Percentiles rank a stretch among this genome's conserved stretches.
Evolutionary conservation across 2,329 filamentous ascomycete species (phyloP).

Genomic region (Falciphora oryzae): DNA sequence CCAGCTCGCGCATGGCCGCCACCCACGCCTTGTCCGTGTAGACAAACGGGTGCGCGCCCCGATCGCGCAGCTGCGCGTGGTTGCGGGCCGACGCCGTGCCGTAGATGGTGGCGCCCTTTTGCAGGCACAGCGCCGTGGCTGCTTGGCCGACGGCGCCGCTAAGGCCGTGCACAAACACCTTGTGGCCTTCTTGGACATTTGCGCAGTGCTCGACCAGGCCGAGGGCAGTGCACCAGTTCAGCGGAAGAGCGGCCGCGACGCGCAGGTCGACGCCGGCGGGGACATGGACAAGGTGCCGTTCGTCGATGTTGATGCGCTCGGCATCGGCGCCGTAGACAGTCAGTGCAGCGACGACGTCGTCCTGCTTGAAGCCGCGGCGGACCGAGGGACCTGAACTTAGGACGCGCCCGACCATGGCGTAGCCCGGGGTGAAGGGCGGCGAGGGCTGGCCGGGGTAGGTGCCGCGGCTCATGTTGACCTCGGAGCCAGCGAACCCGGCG

Average conservation of each 20-base stretch:
- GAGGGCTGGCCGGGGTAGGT: constrained; percentile 38
- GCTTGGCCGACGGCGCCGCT: constrained; percentile 44
- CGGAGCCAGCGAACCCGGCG: constrained; percentile 40
- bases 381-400: constrained; percentile 30
- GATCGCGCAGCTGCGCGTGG: constrained; percentile 31
- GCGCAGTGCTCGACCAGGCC: constrained; percentile 31
- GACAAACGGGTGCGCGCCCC: constrained; percentile 37
- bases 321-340: constrained; percentile 38
- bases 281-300: constrained; percentile 38
- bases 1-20: constrained; percentile 34
- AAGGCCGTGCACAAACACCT: constrained; percentile 45
- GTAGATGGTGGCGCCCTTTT: constrained; percentile 40
- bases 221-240: constrained; percentile 41
- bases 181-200: constrained; percentile 35
- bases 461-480: constrained; percentile 44
- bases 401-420: constrained; percentile 40
- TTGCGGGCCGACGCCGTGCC: constrained; percentile 42
- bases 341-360: constrained; percentile 29
- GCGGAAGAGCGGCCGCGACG: constrained; percentile 33
- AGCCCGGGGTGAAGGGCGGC: constrained; percentile 43
- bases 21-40: constrained; percentile 47
- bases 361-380: constrained; percentile 22
- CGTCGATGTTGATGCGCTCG: constrained; percentile 38
- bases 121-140: constrained; percentile 33
- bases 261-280: constrained; percentile 34